phyloP scores from a whole-genome alignment of 208 protist genomes.

The Trypanosomatidae sp. region DNA sequence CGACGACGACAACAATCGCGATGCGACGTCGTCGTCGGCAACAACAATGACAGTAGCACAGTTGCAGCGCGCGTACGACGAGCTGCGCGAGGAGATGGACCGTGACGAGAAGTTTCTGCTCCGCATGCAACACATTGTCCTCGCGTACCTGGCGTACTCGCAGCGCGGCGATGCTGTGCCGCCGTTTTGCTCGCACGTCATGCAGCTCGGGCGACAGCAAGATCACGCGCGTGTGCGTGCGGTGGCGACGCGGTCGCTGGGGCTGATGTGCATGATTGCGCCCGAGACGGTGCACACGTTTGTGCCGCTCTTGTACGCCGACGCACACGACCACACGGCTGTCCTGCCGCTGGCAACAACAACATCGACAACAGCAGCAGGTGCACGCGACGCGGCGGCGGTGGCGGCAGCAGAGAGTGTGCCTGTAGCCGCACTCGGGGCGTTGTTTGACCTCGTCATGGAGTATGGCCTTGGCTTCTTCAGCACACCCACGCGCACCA shows the following conservation, averaged over 20 bases:
- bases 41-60: constrained; percentile 12
- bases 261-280: constrained; percentile 75
- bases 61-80: constrained; percentile 31
- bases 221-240: constrained; percentile 63
- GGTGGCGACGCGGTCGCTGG: constrained; percentile 59
- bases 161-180: constrained; percentile 60
- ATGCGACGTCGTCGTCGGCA: too few species aligned
- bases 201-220: constrained; percentile 72
- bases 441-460: constrained; percentile 72
- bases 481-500: constrained; percentile 10
- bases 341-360: background rate
- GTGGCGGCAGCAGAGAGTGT: too few species aligned
- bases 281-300: constrained; percentile 84
- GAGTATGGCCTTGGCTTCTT: constrained; percentile 86
- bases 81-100: constrained; percentile 73
- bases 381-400: too few species aligned
- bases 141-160: constrained; percentile 70
- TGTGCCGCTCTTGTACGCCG: constrained; percentile 67
- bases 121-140: constrained; percentile 83
- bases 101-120: constrained; percentile 82
- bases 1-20: too few species aligned
- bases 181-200: constrained; percentile 74
- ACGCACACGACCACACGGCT: constrained; percentile 11
- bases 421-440: constrained; percentile 47
- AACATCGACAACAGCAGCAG: background rate